Evolutionary conservation across 768 basidiomycete genomes (phyloP).

Genomic region (Lentinula boryana): DNA sequence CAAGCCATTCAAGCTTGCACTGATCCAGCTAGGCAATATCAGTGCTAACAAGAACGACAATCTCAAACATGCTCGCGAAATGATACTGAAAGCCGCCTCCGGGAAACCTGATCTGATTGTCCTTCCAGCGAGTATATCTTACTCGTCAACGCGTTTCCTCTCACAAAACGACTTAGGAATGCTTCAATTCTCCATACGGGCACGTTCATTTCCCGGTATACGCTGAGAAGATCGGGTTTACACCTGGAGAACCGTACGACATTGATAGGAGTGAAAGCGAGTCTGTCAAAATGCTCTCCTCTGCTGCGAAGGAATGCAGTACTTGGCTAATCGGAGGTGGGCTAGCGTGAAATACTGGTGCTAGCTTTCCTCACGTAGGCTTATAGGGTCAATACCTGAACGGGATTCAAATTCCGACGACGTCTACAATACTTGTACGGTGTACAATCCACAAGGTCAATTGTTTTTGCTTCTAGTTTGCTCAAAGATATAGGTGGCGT

Average conservation of each 20-base stretch:
- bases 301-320: slow-evolving; percentile 67
- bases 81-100: slow-evolving; percentile 68
- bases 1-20: slow-evolving; percentile 77
- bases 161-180: slow-evolving; percentile 47
- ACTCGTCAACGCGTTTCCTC: background rate
- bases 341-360: background rate
- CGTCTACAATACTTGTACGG: slow-evolving; percentile 90
- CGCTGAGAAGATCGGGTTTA: slow-evolving; percentile 72
- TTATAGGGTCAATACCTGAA: slow-evolving; percentile 91
- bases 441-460: slow-evolving; percentile 76
- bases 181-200: slow-evolving; percentile 85
- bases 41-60: slow-evolving; percentile 71
- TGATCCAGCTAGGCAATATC: slow-evolving; percentile 83
- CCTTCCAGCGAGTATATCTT: slow-evolving; percentile 44
- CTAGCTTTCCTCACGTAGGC: background rate
- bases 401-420: slow-evolving; percentile 54
- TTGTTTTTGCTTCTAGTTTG: slow-evolving; percentile 1
- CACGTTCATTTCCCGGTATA: slow-evolving; percentile 75
- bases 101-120: slow-evolving; percentile 78
- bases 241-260: slow-evolving; percentile 53
- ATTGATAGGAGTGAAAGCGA: slow-evolving; percentile 53
- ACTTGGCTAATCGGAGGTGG: slow-evolving; percentile 93
- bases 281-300: slow-evolving; percentile 77
- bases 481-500: slow-evolving; percentile 3
- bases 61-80: slow-evolving; percentile 73